Conservation (phyloP, 2,329 filamentous ascomycete genomes). For the Trichoderma cornu-damae region DNA sequence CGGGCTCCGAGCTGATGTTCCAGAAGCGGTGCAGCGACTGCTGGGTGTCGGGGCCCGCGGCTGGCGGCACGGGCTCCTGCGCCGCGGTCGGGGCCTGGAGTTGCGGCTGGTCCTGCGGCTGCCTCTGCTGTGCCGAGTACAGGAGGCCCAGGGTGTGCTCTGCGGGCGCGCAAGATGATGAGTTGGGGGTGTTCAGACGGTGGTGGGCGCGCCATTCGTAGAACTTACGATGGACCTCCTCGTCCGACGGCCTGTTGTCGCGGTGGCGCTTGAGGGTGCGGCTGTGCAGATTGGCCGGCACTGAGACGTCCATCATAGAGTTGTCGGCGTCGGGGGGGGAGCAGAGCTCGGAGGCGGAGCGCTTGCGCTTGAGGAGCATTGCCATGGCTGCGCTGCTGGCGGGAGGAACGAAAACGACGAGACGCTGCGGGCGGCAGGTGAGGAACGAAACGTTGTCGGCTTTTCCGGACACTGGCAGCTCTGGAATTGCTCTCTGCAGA, state of each 20-base stretch:
- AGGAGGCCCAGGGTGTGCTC: conserved; percentile 55
- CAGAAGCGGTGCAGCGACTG: conserved; percentile 59
- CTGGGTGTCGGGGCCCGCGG: conserved; percentile 7
- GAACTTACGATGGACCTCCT: conserved; percentile 50
- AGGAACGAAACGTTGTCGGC: no score
- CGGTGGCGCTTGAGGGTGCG: conserved; percentile 59
- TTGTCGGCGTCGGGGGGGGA: conserved; percentile 36
- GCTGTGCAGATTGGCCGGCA: conserved; percentile 44
- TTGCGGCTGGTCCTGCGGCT: conserved; percentile 20
- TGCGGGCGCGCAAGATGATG: conserved; percentile 26
- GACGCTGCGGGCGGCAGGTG: no score
- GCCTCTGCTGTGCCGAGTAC: conserved; percentile 49
- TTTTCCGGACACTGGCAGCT: no score
- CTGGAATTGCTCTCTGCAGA: no score
- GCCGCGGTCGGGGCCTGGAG: background rate
- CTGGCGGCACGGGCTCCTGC: conserved; percentile 9
- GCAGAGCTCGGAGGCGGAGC: conserved; percentile 54
- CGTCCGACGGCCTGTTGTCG: conserved; percentile 53
- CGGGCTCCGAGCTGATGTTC: conserved; percentile 44
- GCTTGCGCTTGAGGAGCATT: conserved; percentile 60
- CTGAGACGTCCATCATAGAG: conserved; percentile 32
- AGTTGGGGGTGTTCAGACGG: conserved; percentile 20
- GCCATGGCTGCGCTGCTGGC: conserved; percentile 2
- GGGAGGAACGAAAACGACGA: no score
- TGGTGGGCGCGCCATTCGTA: conserved; percentile 20